Conservation (phyloP, 148 eudicot species). For the Tetragonia tetragonoides region DNA sequence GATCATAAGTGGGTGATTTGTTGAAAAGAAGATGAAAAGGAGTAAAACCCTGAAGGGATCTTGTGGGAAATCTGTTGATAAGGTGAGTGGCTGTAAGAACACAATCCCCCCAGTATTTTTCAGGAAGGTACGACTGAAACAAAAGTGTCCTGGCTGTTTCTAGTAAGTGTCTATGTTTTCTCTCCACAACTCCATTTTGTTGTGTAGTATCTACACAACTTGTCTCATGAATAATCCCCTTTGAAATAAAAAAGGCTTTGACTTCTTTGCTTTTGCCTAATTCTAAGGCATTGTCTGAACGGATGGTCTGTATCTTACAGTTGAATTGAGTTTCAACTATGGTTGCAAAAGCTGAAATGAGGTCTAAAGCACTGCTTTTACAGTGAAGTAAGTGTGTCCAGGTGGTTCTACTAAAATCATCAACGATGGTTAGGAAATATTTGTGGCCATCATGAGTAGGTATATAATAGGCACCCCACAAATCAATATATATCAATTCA, state of each 20-base stretch:
- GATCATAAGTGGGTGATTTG: no score
- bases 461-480: background rate
- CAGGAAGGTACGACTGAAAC: background rate
- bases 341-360: background rate
- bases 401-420: background rate
- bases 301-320: background rate
- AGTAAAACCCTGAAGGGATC: no score
- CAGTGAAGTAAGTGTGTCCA: background rate
- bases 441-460: background rate
- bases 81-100: background rate
- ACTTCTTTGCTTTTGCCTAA: background rate
- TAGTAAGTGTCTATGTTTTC: background rate
- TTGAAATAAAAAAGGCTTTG: accelerated
- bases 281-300: background rate
- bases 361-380: background rate
- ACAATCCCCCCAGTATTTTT: background rate
- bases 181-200: conserved; percentile 10
- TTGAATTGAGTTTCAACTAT: background rate
- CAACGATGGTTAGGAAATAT: background rate
- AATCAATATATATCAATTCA: no score
- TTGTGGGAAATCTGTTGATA: background rate
- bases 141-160: background rate
- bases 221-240: background rate
- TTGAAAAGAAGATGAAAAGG: no score
- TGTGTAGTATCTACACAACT: background rate